Base-by-base conservation (phyloP, 2,329 filamentous ascomycete species). In the Hymenotorrendiella dingleyae region DNA sequence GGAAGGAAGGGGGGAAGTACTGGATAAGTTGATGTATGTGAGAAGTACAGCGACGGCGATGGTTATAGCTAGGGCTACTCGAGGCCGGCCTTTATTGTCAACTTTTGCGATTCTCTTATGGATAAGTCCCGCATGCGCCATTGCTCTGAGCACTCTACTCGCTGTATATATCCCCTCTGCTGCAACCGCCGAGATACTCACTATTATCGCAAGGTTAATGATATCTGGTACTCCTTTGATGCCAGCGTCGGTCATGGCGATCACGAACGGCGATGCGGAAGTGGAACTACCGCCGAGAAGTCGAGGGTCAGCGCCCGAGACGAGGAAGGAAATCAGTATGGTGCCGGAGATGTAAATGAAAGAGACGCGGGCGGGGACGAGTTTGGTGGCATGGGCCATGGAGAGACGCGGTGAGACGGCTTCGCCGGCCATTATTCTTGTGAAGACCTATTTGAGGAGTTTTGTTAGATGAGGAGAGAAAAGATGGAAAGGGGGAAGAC, bases 371-470 rank as follows among this genome's bases (percentile, higher is more conserved):
- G 44, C 30, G n/a, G 46, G 46, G 16, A 48, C 46, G 4, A 48
- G 42, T 17, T 45, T 45, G 4, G 42, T 42, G 4, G 46, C 46
- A 17, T 48, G 46, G 10, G 42, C 46, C 37, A 48, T 48, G 10
- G 46, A 48, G 21, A 42, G 45, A 2, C 46, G 46, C 14, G 46
- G 46, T 8, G 42, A 45, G 20, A 39, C 28, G 4, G 46, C 46
- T 36, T 48, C 46, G 6, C 46, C 46, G 54, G 19, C 61, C 61
- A 43, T 56, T 45, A 34, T 58, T 17, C 54, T 46, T 3, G 58
- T 60, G 14, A 64, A 55, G 6, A 62, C n/a, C n/a, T n/a, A n/a
- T n/a, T n/a, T n/a, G n/a, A n/a, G n/a, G n/a, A n/a, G n/a, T n/a
- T n/a, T n/a, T n/a, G n/a, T n/a, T n/a, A n/a, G n/a, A n/a, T n/a